Percentiles rank a stretch among this genome's conserved stretches.
phyloP scores from a whole-genome alignment of 345 rosid genomes.

The Gossypioides kirkii region DNA sequence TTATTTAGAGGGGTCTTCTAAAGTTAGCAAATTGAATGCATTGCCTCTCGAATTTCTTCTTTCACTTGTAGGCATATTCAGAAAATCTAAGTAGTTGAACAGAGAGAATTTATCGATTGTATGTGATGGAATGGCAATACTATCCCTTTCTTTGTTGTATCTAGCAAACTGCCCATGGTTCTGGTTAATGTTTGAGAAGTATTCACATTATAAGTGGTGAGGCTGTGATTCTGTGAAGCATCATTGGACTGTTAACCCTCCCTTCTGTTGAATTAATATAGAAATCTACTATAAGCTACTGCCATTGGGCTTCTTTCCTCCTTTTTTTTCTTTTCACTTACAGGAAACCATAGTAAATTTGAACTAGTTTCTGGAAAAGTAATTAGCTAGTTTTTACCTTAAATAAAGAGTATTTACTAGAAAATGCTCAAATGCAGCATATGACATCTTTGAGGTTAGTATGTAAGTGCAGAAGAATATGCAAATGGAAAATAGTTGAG shows the following conservation, averaged over 20 bases:
- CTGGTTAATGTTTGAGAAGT: not conserved
- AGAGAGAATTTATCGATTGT: not conserved
- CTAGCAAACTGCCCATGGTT: no score
- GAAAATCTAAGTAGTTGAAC: not conserved
- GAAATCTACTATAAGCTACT: not conserved
- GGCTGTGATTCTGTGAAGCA: not conserved
- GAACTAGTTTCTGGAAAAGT: not conserved
- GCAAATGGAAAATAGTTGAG: not conserved
- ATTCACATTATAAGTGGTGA: not conserved
- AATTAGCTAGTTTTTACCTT: not conserved
- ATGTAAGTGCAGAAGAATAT: not conserved
- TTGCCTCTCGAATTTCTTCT: no score
- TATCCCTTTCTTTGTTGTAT: not conserved
- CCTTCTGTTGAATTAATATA: not conserved
- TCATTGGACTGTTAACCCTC: not conserved
- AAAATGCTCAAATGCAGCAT: not conserved
- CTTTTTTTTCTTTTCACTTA: not conserved
- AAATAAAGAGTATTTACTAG: not conserved
- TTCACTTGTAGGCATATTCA: not conserved
- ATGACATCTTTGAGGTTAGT: not conserved
- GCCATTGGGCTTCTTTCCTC: not conserved
- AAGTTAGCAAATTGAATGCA: no score
- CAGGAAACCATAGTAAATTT: not conserved
- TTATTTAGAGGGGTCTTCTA: no score
- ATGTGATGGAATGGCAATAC: not conserved